phyloP scores from a whole-genome alignment of 306 rosid species.

The Vicia villosa region DNA sequence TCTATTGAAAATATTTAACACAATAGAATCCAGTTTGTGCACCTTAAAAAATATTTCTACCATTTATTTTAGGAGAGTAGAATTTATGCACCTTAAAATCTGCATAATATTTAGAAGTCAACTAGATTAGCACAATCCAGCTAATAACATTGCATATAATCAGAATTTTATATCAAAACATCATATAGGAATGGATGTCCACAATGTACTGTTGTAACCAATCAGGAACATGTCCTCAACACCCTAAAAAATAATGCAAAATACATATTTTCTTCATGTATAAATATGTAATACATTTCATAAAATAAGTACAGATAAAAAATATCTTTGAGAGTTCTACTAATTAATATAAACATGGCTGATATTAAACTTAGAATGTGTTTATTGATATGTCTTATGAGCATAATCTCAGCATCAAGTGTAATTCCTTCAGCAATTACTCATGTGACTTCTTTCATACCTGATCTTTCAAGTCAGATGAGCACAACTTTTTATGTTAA shows the following conservation, averaged over 20 bases:
- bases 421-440: slow-evolving; percentile 21
- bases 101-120: slow-evolving; percentile 27
- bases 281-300: slow-evolving; percentile 26
- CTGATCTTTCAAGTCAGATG: neutral
- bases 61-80: too few relatives aligned
- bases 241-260: neutral
- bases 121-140: neutral
- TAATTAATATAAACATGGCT: slow-evolving; percentile 7
- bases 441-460: neutral
- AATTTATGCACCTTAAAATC: too few relatives aligned
- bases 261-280: neutral
- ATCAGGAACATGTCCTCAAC: neutral
- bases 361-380: neutral
- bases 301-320: slow-evolving; percentile 15
- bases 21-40: too few relatives aligned
- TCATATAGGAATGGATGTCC: neutral
- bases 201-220: neutral
- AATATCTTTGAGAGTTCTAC: neutral
- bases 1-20: too few relatives aligned
- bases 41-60: too few relatives aligned
- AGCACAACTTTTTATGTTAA: slow-evolving; percentile 33
- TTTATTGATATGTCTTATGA: slow-evolving; percentile 26
- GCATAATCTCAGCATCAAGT: slow-evolving; percentile 34
- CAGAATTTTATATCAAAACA: neutral
- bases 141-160: neutral